Base-by-base conservation (phyloP, 495 filamentous ascomycete genomes). In the Penicillium flavigenum region DNA sequence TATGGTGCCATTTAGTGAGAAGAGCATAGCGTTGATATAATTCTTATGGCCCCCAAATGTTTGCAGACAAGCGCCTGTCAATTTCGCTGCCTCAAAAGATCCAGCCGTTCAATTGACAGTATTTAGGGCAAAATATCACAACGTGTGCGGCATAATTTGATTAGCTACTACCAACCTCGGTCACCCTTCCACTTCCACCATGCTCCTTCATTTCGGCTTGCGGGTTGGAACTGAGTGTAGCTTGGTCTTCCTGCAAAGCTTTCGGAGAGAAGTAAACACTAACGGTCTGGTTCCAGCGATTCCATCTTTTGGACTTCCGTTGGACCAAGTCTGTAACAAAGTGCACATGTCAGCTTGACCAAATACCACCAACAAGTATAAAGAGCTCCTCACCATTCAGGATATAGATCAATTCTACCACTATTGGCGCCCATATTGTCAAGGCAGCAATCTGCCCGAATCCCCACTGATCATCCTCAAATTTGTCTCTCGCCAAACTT, bases 391-490 rank as follows among this genome's bases (percentile, higher is more conserved):
- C 14, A 47, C 45, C 45, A 31, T 47, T 47, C 45, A 47, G 12
- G 17, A 47, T 29, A 47, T 47, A 29, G 3, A 47, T 11, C 14
- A 47, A 29, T 26, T 47, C 45, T 17, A 47, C 45, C 24, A 17
- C 14, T 29, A 47, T 47, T 12, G 45, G 45, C 14, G 45, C 45
- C 45, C 45, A 47, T 5, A 47, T 47, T 5, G 45, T 17, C 45
- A 47, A 29, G 12, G 45, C 45, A 47, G 45, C 45, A 47, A 47
- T 47, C 45, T 47, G 45, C 11, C 45, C 45, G 45, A 47, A 47
- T 1, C 45, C 45, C 45, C 45, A 47, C 45, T 47, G 24, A 29
- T 47, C 45, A 47, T 47, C 45, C 11, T 47, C 45, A 47, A 47
- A 47, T n/a, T 47, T 14, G 12, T 47, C 45, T 29, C 45, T 47